A percentile compares a stretch with the other conserved stretches of the same genome.
These are phyloP conservation scores for Amesomyces nigricolor DNA, from an alignment of 2,329 filamentous ascomycete genomes.

Conservation along the genomic window DNA sequence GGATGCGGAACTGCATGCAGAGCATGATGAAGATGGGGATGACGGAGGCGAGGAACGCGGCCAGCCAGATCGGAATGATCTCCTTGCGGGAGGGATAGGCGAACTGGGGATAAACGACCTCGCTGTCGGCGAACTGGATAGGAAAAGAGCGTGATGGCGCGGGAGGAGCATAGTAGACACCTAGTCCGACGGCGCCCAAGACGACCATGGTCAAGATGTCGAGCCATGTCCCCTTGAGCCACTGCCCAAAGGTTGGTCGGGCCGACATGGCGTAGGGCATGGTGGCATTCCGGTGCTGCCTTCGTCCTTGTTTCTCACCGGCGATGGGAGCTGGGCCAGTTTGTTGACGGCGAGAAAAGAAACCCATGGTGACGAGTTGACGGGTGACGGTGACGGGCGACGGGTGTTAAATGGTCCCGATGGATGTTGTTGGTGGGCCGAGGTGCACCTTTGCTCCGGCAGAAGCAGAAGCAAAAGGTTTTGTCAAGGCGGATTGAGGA, in stretches of 20 bases:
- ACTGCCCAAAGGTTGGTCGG: constrained; percentile 27
- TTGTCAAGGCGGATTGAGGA: too few species aligned
- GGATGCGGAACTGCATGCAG: constrained; percentile 60
- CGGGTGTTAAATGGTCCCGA: too few species aligned
- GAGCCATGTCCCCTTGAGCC: constrained; percentile 53
- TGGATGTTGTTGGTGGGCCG: too few species aligned
- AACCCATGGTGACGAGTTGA: too few species aligned
- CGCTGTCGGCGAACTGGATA: constrained; percentile 50
- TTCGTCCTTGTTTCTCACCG: too few species aligned
- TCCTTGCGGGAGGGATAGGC: constrained; percentile 60
- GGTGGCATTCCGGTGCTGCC: too few species aligned
- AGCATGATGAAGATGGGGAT: constrained; percentile 62
- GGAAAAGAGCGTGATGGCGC: constrained; percentile 56
- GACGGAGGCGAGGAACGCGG: constrained; percentile 50
- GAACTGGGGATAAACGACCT: constrained; percentile 58
- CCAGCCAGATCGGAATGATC: constrained; percentile 55
- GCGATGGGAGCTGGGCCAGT: too few species aligned
- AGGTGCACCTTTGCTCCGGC: too few species aligned
- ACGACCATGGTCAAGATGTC: constrained; percentile 55
- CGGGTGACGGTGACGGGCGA: too few species aligned
- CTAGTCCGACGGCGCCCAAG: constrained; percentile 41
- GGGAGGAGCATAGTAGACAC: constrained; percentile 47
- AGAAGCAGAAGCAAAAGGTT: too few species aligned
- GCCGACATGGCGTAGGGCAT: too few species aligned
- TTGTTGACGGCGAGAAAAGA: too few species aligned